Conservation (phyloP, 305 asterid genomes). For the Rubia tinctorum region DNA sequence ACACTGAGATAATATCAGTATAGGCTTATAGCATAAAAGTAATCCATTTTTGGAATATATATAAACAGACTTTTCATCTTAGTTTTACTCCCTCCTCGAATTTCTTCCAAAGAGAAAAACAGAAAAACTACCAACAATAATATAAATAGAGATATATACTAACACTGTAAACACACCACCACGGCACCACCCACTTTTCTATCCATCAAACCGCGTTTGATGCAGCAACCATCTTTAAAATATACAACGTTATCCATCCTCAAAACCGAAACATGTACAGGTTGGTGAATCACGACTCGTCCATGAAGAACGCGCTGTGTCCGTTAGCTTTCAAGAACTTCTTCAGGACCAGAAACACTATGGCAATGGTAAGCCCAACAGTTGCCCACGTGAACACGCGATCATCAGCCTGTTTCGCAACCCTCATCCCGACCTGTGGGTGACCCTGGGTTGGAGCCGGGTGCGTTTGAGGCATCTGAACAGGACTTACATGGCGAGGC, state of each 20-base stretch:
- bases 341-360: conserved; percentile 67
- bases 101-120: neutral
- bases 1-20: too few relatives aligned
- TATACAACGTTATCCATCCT: neutral
- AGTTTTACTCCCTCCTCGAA: too few relatives aligned
- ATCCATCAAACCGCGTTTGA: neutral
- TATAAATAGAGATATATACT: neutral
- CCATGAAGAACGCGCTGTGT: conserved; percentile 61
- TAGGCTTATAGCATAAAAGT: neutral
- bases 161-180: neutral
- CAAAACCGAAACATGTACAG: neutral
- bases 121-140: neutral
- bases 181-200: neutral
- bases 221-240: neutral
- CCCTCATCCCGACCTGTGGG: conserved; percentile 23
- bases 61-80: neutral
- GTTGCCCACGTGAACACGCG: conserved; percentile 81
- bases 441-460: conserved; percentile 27
- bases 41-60: neutral
- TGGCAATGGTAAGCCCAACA: conserved; percentile 68
- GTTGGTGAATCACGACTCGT: conserved; percentile 59
- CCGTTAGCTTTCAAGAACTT: conserved; percentile 79
- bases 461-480: conserved; percentile 30
- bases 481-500: conserved; percentile 33
- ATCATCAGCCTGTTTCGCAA: conserved; percentile 60